Evolutionary conservation across 257 asterid genomes (phyloP).

Genomic region (Solanum chiquidenum): DNA sequence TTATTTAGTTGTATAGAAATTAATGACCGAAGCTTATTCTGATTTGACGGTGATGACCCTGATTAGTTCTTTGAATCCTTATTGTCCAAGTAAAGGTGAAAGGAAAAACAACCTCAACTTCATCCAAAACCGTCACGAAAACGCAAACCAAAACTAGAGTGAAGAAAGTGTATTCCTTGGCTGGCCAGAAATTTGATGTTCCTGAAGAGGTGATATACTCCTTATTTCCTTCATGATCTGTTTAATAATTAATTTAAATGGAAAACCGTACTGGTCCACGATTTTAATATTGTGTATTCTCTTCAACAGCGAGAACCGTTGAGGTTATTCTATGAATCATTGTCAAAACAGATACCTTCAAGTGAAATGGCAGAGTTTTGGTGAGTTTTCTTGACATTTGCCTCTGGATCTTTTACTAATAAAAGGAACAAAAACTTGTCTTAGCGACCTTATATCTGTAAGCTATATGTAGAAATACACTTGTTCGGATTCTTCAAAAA

Average conservation of each 20-base stretch:
- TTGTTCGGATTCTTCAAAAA: neutral
- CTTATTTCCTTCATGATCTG: neutral
- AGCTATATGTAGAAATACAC: neutral
- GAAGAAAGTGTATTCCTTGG: constrained; percentile 73
- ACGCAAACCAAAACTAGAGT: constrained; percentile 51
- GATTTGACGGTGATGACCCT: neutral
- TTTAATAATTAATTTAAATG: neutral
- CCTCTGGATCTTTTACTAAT: neutral
- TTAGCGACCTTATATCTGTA: neutral
- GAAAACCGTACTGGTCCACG: neutral
- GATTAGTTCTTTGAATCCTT: constrained; percentile 1
- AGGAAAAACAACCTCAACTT: constrained; percentile 34
- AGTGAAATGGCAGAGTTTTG: constrained; percentile 98
- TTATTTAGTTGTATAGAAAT: neutral
- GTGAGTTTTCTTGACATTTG: constrained; percentile 11
- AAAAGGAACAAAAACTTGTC: neutral
- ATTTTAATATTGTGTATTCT: neutral
- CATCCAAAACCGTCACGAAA: constrained; percentile 40
- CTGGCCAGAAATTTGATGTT: constrained; percentile 81
- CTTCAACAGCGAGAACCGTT: constrained; percentile 72
- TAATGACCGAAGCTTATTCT: neutral
- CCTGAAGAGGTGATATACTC: constrained; percentile 73
- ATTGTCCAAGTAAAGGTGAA: constrained; percentile 52
- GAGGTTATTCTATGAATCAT: constrained; percentile 78
- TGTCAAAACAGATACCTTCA: constrained; percentile 79